These are phyloP conservation scores for Teratosphaeria viscida DNA, from an alignment of 2,329 filamentous ascomycete species.

Conservation along the genomic window DNA sequence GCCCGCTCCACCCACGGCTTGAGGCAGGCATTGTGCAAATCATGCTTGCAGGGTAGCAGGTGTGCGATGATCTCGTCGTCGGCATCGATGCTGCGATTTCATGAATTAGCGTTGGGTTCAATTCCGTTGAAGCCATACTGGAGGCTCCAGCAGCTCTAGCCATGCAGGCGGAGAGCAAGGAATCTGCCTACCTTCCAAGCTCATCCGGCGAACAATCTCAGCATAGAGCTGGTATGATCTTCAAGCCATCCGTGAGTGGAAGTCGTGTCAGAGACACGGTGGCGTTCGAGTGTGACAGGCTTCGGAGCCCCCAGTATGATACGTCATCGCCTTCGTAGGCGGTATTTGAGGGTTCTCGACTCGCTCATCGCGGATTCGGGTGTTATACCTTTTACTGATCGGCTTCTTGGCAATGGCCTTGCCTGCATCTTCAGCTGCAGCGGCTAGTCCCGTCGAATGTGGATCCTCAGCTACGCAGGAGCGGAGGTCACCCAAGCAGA, in stretches of 20 bases:
- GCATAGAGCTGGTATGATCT: constrained; percentile 11
- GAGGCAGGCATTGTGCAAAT: constrained; percentile 85
- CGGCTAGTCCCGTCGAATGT: constrained; percentile 28
- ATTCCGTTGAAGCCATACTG: constrained; percentile 12
- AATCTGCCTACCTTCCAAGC: constrained; percentile 29
- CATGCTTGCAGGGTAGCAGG: constrained; percentile 70
- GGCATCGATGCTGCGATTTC: constrained; percentile 17
- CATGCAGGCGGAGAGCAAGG: constrained; percentile 14
- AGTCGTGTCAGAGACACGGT: constrained; percentile 16
- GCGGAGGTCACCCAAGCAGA: constrained; percentile 60
- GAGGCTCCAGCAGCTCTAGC: constrained; percentile 22
- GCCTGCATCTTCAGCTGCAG: constrained; percentile 12
- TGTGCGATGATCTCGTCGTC: constrained; percentile 49
- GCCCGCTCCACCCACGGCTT: constrained; percentile 92
- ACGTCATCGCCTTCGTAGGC: constrained; percentile 11
- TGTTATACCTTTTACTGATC: constrained; percentile 24
- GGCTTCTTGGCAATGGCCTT: constrained; percentile 18
- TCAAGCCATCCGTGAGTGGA: constrained; percentile 31
- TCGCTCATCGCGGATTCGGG: constrained; percentile 12
- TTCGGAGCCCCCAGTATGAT: constrained; percentile 21
- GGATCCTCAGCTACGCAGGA: constrained; percentile 43
- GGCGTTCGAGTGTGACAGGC: constrained; percentile 11
- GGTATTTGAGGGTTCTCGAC: constrained; percentile 9
- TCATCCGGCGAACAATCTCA: constrained; percentile 28
- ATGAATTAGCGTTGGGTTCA: constrained; percentile 16